These are phyloP conservation scores for Alternaria ethzedia DNA, from an alignment of 2,329 filamentous ascomycete genomes.

Conservation along the genomic window DNA sequence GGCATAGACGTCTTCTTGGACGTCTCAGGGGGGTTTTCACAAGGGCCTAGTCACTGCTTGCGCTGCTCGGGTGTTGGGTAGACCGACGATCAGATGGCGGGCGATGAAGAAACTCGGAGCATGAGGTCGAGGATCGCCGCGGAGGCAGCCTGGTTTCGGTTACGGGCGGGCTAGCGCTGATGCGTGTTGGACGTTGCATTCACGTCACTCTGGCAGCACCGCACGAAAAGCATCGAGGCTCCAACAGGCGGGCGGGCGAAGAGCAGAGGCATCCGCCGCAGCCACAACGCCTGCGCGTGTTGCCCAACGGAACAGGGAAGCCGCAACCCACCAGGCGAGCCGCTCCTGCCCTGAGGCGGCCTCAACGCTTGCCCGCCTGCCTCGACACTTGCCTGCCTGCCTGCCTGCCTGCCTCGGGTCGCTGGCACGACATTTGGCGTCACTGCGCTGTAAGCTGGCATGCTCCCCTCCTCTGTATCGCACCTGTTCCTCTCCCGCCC, in stretches of 20 bases:
- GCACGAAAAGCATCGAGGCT: slow-evolving; percentile 3
- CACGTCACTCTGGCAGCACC: slow-evolving; percentile 11
- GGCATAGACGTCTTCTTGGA: slow-evolving; percentile 3
- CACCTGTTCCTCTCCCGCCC: slow-evolving; percentile 18
- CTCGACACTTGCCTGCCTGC: background rate
- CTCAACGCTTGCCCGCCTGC: slow-evolving; percentile 2
- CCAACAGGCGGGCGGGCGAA: slow-evolving; percentile 3
- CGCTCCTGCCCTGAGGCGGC: slow-evolving; percentile 8
- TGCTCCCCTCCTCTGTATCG: slow-evolving; percentile 21
- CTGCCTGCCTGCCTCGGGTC: background rate
- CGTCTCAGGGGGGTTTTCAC: slow-evolving; percentile 1
- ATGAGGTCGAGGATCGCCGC: slow-evolving; percentile 13
- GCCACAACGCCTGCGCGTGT: background rate
- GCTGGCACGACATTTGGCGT: background rate
- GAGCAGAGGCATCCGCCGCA: background rate
- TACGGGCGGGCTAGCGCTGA: slow-evolving; percentile 9
- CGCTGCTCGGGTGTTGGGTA: background rate
- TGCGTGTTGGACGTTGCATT: slow-evolving; percentile 5
- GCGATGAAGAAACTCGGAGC: background rate
- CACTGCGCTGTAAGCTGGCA: slow-evolving; percentile 9
- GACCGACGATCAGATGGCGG: background rate
- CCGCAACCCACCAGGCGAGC: slow-evolving; percentile 11
- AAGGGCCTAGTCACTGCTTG: background rate
- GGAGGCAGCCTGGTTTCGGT: slow-evolving; percentile 10
- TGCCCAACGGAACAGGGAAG: slow-evolving; percentile 18